phyloP scores from a whole-genome alignment of 495 filamentous ascomycete genomes.

The Aspergillus avenaceus region DNA sequence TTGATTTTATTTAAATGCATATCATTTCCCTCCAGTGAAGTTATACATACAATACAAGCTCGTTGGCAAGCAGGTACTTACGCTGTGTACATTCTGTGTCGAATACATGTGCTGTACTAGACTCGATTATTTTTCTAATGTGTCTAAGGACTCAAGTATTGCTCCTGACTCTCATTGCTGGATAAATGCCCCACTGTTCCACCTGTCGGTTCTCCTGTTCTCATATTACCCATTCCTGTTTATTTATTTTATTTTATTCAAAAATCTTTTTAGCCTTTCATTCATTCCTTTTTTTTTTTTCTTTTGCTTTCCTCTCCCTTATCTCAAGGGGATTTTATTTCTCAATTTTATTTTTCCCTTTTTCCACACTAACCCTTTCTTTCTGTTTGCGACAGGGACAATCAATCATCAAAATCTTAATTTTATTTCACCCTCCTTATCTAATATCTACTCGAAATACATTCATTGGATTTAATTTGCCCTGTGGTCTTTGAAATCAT shows the following conservation, averaged over 20 bases:
- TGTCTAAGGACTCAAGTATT: background rate
- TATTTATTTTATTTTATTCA: background rate
- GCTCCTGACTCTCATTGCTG: background rate
- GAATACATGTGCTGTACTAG: too few relatives aligned
- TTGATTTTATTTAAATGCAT: background rate
- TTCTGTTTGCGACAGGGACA: too few relatives aligned
- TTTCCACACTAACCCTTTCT: background rate
- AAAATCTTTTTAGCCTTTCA: slow-evolving; percentile 3
- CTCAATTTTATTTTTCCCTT: background rate
- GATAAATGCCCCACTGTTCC: slow-evolving; percentile 1
- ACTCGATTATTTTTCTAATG: background rate
- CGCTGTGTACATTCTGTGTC: too few relatives aligned
- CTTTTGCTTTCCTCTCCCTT: background rate
- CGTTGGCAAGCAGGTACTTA: too few relatives aligned
- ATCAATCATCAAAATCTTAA: too few relatives aligned
- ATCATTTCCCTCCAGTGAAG: background rate
- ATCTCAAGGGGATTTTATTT: too few relatives aligned
- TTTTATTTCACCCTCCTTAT: background rate
- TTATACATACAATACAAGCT: background rate
- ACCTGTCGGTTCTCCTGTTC: slow-evolving; percentile 4
- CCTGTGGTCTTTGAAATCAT: background rate
- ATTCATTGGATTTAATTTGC: background rate
- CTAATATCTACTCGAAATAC: background rate
- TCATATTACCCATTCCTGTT: background rate
- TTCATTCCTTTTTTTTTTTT: background rate